Conservation (phyloP, 345 rosid species). For the Sonneratia alba region DNA sequence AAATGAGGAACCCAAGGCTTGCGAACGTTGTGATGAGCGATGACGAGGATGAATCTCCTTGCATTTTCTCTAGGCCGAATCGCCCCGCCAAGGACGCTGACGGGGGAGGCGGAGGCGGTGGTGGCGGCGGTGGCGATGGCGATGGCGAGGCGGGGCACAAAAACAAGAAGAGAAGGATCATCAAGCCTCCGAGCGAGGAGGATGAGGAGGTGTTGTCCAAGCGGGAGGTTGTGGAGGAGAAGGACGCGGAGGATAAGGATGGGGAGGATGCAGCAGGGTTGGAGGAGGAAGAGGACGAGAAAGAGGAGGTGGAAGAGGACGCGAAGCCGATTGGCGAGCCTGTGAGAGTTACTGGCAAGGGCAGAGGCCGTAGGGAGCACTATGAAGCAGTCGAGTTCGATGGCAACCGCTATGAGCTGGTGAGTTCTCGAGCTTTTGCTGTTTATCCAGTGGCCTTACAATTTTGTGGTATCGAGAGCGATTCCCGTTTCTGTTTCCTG, state of each 20-base stretch:
- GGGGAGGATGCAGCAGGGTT: constrained; percentile 19
- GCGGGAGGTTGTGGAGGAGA: constrained; percentile 49
- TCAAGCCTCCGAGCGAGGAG: constrained; percentile 33
- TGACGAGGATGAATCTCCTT: constrained; percentile 50
- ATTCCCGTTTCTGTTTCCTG: no score
- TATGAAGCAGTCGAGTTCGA: constrained; percentile 61
- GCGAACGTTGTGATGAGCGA: constrained; percentile 70
- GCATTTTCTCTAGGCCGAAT: constrained; percentile 12
- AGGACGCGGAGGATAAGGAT: constrained; percentile 16
- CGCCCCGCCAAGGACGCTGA: constrained; percentile 23
- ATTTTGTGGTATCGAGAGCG: background rate
- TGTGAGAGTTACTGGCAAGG: constrained; percentile 59
- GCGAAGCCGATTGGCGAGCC: constrained; percentile 69
- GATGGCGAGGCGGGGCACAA: constrained; percentile 17
- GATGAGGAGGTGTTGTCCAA: constrained; percentile 43
- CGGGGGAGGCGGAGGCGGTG: constrained; percentile 42
- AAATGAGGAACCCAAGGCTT: constrained; percentile 56
- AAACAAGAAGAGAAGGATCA: constrained; percentile 43
- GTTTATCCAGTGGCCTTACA: background rate
- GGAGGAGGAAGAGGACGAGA: constrained; percentile 32
- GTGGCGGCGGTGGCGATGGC: constrained; percentile 41
- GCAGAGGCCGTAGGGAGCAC: constrained; percentile 56
- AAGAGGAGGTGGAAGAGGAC: constrained; percentile 50
- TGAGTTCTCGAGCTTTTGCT: constrained; percentile 23
- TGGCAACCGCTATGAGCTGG: constrained; percentile 66